Conservation (phyloP, 2,329 filamentous ascomycete species). For the Chrysoporthe puriensis region DNA sequence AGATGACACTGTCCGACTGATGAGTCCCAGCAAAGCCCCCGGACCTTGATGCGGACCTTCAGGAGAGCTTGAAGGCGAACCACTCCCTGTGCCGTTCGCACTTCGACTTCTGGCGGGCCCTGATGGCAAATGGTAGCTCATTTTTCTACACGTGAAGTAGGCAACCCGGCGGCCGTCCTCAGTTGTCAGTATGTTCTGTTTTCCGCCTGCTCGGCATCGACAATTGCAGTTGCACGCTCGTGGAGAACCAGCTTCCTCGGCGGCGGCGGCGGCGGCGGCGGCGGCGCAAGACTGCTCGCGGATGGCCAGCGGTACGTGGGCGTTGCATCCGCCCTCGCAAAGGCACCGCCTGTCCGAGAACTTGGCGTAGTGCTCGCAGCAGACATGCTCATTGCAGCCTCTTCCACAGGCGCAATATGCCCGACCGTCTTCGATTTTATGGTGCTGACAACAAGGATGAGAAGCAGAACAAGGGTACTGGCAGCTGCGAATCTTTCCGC, state of each 20-base stretch:
- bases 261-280: no score
- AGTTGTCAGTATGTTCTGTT: neutral
- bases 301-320: neutral
- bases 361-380: conserved; percentile 2
- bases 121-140: neutral
- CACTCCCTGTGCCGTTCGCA: neutral
- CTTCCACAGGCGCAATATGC: neutral
- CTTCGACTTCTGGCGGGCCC: neutral
- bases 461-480: neutral
- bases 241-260: no score
- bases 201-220: neutral
- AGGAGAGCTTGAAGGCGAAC: neutral
- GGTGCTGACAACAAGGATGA: conserved; percentile 6
- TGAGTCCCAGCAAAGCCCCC: neutral
- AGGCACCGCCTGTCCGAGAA: neutral
- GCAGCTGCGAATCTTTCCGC: neutral
- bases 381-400: neutral
- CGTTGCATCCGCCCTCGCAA: neutral
- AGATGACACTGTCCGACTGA: neutral
- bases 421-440: neutral
- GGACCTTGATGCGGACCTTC: no score
- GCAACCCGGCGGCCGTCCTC: conserved; percentile 5
- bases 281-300: neutral
- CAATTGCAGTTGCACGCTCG: neutral
- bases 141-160: conserved; percentile 16